phyloP scores from a whole-genome alignment of 78 protist genomes.

The Trichosphaerium sp. region DNA sequence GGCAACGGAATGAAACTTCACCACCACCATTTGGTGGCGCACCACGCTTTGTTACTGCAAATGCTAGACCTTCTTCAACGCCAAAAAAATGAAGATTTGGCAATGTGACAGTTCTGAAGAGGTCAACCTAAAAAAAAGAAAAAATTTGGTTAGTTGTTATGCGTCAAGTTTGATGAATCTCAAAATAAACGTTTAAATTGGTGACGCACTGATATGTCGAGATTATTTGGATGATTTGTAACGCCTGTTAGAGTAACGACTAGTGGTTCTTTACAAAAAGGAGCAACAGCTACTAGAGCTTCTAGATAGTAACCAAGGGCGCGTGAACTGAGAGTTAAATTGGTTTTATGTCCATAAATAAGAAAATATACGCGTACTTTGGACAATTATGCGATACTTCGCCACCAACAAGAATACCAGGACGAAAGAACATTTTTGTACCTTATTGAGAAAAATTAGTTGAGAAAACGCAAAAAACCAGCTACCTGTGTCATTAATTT shows the following conservation, averaged over 20 bases:
- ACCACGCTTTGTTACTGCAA: slow-evolving; percentile 68
- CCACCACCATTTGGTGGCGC: slow-evolving; percentile 91
- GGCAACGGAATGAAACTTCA: slow-evolving; percentile 63
- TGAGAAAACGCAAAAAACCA: too few relatives aligned
- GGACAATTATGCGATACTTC: slow-evolving; percentile 36
- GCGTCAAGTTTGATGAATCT: not conserved
- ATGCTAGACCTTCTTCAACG: slow-evolving; percentile 48
- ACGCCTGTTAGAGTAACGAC: slow-evolving; percentile 59
- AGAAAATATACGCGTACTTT: too few relatives aligned
- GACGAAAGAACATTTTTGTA: too few relatives aligned
- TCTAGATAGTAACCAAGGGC: slow-evolving; percentile 71
- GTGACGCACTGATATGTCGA: too few relatives aligned
- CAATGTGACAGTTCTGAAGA: slow-evolving; percentile 70
- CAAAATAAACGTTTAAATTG: slow-evolving; percentile 42
- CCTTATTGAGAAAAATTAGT: too few relatives aligned
- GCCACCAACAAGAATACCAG: slow-evolving; percentile 63
- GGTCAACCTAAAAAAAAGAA: slow-evolving; percentile 52
- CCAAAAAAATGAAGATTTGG: slow-evolving; percentile 78
- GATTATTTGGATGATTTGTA: slow-evolving; percentile 80
- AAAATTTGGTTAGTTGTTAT: not conserved
- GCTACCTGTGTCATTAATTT: slow-evolving; percentile 38
- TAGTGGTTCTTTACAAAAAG: slow-evolving; percentile 70
- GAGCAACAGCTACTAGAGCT: slow-evolving; percentile 66
- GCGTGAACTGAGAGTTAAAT: too few relatives aligned
- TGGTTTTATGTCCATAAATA: too few relatives aligned